Evolutionary conservation across 2,329 filamentous ascomycete genomes (phyloP).

Genomic region (Clarireedia paspali): DNA sequence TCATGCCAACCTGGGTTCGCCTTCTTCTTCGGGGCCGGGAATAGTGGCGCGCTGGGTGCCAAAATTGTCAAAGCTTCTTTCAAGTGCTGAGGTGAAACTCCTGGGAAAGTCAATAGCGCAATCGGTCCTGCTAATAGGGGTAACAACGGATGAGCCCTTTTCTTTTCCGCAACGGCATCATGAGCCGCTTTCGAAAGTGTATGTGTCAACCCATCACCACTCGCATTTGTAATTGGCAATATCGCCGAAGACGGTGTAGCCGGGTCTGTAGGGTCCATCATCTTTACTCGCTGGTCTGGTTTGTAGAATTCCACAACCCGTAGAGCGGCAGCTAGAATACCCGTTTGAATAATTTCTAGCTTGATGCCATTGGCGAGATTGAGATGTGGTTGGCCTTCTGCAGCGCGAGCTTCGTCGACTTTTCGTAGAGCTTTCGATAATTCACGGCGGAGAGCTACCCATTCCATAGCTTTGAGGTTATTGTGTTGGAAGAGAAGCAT

Average conservation of each 20-base stretch:
- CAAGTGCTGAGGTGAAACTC: slow-evolving; percentile 76
- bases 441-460: slow-evolving; percentile 58
- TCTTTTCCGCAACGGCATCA: slow-evolving; percentile 31
- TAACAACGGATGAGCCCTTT: slow-evolving; percentile 53
- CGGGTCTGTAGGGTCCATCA: slow-evolving; percentile 16
- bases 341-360: slow-evolving; percentile 78
- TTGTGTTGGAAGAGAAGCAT: slow-evolving; percentile 70
- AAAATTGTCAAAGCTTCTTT: slow-evolving; percentile 75
- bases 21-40: slow-evolving; percentile 70
- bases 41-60: slow-evolving; percentile 60
- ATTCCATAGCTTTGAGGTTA: slow-evolving; percentile 62
- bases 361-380: slow-evolving; percentile 57
- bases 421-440: slow-evolving; percentile 51
- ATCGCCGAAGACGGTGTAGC: slow-evolving; percentile 18
- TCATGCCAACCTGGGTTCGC: slow-evolving; percentile 79
- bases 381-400: slow-evolving; percentile 34
- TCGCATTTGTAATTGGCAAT: slow-evolving; percentile 10
- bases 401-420: slow-evolving; percentile 48
- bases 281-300: slow-evolving; percentile 34
- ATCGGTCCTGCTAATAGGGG: slow-evolving; percentile 77
- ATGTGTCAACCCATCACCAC: slow-evolving; percentile 40
- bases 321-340: slow-evolving; percentile 80
- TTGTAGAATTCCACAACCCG: slow-evolving; percentile 80
- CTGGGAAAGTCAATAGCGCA: slow-evolving; percentile 71
- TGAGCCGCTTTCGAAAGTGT: slow-evolving; percentile 43